phyloP scores from a whole-genome alignment of 1,284 basidiomycete species.

The Cryptococcus floricola region DNA sequence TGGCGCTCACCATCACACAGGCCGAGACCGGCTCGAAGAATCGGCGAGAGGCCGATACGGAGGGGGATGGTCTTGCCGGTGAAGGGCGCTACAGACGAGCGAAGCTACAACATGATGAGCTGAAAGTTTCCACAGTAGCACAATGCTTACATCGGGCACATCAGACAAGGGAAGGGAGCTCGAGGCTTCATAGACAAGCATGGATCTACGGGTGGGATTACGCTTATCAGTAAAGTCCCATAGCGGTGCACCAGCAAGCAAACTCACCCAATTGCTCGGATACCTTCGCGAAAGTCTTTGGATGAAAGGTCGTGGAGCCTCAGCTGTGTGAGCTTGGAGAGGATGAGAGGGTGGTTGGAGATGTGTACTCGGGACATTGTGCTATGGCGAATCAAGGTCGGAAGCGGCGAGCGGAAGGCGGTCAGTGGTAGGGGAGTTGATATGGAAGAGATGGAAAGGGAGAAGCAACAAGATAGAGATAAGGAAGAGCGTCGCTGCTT shows the following conservation, averaged over 20 bases:
- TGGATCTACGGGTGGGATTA: slow-evolving; percentile 19
- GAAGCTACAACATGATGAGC: slow-evolving; percentile 24
- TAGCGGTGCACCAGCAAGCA: background rate
- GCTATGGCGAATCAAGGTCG: background rate
- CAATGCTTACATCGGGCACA: slow-evolving; percentile 38
- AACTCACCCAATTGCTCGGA: slow-evolving; percentile 37
- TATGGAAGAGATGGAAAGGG: background rate
- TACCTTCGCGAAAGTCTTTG: slow-evolving; percentile 42
- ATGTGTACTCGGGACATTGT: slow-evolving; percentile 21
- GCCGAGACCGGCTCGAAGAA: slow-evolving; percentile 88
- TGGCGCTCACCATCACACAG: slow-evolving; percentile 69
- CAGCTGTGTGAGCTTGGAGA: slow-evolving; percentile 41
- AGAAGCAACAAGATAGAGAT: background rate
- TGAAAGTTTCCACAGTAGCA: background rate
- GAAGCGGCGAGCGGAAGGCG: no score
- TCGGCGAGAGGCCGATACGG: slow-evolving; percentile 79
- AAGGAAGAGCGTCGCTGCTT: no score
- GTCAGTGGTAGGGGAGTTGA: no score
- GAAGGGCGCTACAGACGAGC: slow-evolving; percentile 48
- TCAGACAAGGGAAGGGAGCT: slow-evolving; percentile 26
- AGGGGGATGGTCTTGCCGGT: slow-evolving; percentile 51
- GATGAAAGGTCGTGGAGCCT: slow-evolving; percentile 42
- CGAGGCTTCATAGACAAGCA: slow-evolving; percentile 41
- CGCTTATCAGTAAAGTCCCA: background rate
- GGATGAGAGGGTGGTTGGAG: slow-evolving; percentile 39